Evolutionary conservation across 2,329 filamentous ascomycete genomes (phyloP).

Genomic region (Chrysosporium queenslandicum): DNA sequence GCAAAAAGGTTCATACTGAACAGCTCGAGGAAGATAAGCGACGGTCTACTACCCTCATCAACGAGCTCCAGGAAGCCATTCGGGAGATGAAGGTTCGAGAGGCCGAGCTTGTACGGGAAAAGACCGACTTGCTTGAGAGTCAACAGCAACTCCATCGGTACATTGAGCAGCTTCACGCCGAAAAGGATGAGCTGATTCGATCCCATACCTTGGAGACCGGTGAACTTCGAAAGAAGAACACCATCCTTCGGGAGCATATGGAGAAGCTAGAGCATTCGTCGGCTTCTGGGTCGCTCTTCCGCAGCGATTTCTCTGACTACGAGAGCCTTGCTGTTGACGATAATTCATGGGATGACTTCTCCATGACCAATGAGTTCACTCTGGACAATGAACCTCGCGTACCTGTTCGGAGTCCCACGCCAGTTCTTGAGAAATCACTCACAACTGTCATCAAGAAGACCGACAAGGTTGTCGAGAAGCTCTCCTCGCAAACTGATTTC

Average conservation of each 20-base stretch:
- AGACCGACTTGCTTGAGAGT: conserved; percentile 54
- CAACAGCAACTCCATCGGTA: conserved; percentile 65
- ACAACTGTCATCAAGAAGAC: conserved; percentile 38
- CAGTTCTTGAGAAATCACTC: conserved; percentile 27
- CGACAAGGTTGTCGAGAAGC: conserved; percentile 28
- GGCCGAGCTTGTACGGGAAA: conserved; percentile 45
- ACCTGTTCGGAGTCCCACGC: conserved; percentile 19
- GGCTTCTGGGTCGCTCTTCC: conserved; percentile 46
- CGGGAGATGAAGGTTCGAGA: conserved; percentile 55
- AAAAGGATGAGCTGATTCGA: conserved; percentile 87
- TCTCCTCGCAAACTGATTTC: conserved; percentile 49
- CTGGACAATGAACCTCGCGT: conserved; percentile 34
- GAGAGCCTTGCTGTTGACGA: conserved; percentile 71
- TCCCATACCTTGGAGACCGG: conserved; percentile 81
- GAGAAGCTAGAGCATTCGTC: conserved; percentile 33
- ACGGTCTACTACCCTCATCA: conserved; percentile 66
- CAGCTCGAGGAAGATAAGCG: conserved; percentile 96
- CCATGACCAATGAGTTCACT: conserved; percentile 57
- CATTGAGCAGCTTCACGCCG: conserved; percentile 64
- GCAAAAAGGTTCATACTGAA: conserved; percentile 97
- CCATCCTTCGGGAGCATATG: conserved; percentile 61
- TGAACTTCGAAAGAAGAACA: conserved; percentile 85
- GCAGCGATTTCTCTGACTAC: conserved; percentile 67
- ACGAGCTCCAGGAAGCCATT: conserved; percentile 68
- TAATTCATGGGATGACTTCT: conserved; percentile 68